phyloP scores from a whole-genome alignment of 164 flowering plant genomes.

The Umbellularia californica region DNA sequence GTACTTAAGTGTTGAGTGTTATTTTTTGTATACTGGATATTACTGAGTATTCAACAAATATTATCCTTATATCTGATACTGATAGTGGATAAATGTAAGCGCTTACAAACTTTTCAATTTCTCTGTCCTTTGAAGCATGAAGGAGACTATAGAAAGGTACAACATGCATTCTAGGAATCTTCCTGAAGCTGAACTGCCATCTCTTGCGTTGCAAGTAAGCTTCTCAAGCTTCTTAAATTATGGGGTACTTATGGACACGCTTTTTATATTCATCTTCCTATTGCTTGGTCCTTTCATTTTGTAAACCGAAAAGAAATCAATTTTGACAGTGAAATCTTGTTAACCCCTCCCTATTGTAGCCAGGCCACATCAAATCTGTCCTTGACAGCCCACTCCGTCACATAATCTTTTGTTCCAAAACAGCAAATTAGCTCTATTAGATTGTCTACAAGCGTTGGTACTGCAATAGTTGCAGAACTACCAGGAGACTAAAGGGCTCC shows the following conservation, averaged over 20 bases:
- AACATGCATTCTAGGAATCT: slow-evolving; percentile 9
- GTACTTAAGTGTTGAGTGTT: too few species aligned
- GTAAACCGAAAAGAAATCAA: too few species aligned
- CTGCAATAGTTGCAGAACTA: too few species aligned
- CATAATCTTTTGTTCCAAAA: too few species aligned
- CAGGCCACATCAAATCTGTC: too few species aligned
- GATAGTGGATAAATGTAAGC: background rate
- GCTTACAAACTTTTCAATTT: background rate
- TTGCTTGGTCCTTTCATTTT: background rate
- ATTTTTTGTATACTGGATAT: background rate
- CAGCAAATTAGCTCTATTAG: too few species aligned
- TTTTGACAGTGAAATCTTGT: too few species aligned
- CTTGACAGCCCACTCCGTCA: too few species aligned
- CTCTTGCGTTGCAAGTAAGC: slow-evolving; percentile 15
- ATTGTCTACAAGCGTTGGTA: too few species aligned
- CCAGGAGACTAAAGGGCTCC: too few species aligned
- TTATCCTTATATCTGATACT: background rate
- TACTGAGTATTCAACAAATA: background rate
- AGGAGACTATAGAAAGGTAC: slow-evolving; percentile 13
- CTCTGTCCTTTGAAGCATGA: slow-evolving; percentile 8
- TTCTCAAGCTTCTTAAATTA: background rate
- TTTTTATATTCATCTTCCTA: background rate
- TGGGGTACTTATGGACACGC: background rate
- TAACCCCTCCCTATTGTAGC: too few species aligned
- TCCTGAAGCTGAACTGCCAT: slow-evolving; percentile 8